Conservation (phyloP, 495 filamentous ascomycete species). For the Astrothelium subdiscretum region DNA sequence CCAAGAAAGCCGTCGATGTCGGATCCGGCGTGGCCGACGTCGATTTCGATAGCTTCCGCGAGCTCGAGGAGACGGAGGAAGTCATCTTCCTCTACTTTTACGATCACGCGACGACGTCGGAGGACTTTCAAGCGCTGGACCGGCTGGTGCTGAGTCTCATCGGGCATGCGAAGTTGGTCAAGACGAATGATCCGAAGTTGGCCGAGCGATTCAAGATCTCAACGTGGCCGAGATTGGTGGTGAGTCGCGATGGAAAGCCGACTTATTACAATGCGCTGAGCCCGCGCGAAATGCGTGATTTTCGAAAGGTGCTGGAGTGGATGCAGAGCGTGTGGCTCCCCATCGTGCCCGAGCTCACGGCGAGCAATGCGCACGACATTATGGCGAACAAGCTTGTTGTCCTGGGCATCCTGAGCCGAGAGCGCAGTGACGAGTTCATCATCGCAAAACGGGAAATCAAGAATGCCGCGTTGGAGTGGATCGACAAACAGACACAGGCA, state of each 20-base stretch:
- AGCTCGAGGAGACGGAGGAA: slow-evolving; percentile 82
- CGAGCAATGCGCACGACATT: slow-evolving; percentile 80
- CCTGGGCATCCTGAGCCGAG: slow-evolving; percentile 73
- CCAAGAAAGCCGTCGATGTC: slow-evolving; percentile 73
- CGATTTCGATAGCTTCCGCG: slow-evolving; percentile 61
- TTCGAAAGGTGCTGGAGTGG: slow-evolving; percentile 69
- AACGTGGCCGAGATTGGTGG: slow-evolving; percentile 85
- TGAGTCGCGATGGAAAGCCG: slow-evolving; percentile 76
- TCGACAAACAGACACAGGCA: slow-evolving; percentile 82
- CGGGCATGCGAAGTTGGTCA: slow-evolving; percentile 83
- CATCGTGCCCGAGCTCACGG: slow-evolving; percentile 91
- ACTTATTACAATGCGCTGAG: slow-evolving; percentile 77
- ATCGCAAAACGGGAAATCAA: slow-evolving; percentile 80
- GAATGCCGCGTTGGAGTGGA: slow-evolving; percentile 91
- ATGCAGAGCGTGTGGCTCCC: slow-evolving; percentile 95
- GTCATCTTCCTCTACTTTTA: slow-evolving; percentile 97
- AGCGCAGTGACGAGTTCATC: slow-evolving; percentile 66
- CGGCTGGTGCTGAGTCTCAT: slow-evolving; percentile 74
- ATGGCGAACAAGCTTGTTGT: slow-evolving; percentile 92
- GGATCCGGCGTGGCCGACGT: slow-evolving; percentile 70
- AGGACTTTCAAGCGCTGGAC: slow-evolving; percentile 85
- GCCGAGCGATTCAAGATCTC: slow-evolving; percentile 81
- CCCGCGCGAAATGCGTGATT: slow-evolving; percentile 83
- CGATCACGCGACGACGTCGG: slow-evolving; percentile 80
- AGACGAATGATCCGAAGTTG: slow-evolving; percentile 63